Evolutionary conservation across 768 basidiomycete species (phyloP), one percentile per base, ranked within the genome.

Genomic region (Strobilomyces echinocephalus): DNA sequence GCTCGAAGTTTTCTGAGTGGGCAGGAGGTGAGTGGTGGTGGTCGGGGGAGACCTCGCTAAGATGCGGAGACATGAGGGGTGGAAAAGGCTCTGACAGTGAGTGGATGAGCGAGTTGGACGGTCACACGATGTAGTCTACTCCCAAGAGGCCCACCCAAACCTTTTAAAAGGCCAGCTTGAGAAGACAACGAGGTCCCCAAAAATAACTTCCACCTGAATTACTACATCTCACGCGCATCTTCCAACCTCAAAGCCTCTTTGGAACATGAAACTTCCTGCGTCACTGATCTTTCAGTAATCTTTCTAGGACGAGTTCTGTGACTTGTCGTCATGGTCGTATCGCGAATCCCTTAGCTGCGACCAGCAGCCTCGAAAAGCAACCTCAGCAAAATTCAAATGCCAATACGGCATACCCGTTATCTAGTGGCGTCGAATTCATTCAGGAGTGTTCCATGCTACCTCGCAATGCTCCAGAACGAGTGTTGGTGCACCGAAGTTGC

Each of bases 111-210:
- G 49, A 49, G 55, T 59, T 51, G 62, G 47, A 55, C 60, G n/a
- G 43, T 54, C 64, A 55, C 65, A 59, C 65, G 65, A 51, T 55
- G 53, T 59, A 52, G 51, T 51, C 54, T 65, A 56, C 54, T 24
- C 46, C 40, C 40, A 24, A 52, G 45, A 14, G 43, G 24, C 45
- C 52, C 26, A 55, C 50, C 31, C 50, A 33, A 49, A 41, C 50
- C 33, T 39, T 68, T 68, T 45, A 66, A 63, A 63, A 57, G 58
- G 61, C 26, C 30, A 48, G 41, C 36, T 47, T 11, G 49, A 63
- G 46, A 59, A 61, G 53, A 50, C 60, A 65, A 65, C 65, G 63
- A 67, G 64, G 64, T 53, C 59, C 58, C 65, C 61, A 55, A 63
- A 66, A 61, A 63, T 63, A 56, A 54, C 40, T 10, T 38, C 49